Conservation (phyloP, 257 asterid species). For the Jacaranda copaia region DNA sequence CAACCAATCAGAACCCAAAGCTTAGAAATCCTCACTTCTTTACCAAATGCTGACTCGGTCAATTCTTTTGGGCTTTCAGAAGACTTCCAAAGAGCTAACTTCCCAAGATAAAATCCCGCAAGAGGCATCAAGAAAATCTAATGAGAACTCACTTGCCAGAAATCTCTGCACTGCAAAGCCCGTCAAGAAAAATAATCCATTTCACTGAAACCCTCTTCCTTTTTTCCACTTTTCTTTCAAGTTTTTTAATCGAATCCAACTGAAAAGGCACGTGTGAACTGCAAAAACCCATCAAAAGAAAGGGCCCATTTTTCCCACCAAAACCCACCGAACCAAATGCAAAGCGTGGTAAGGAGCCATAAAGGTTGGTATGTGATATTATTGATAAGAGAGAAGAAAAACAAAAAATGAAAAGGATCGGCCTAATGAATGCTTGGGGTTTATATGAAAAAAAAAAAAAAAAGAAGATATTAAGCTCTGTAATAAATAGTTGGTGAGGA, state of each 20-base stretch:
- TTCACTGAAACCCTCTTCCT: not conserved
- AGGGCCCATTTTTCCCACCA: slow-evolving; percentile 27
- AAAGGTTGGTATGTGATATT: not conserved
- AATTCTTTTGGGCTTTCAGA: slow-evolving; percentile 24
- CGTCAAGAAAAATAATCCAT: slow-evolving; percentile 20
- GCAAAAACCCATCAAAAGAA: slow-evolving; percentile 27
- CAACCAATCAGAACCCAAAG: slow-evolving; percentile 5
- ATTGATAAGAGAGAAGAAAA: slow-evolving; percentile 3
- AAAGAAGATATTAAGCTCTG: not conserved
- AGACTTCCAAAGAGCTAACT: slow-evolving; percentile 1
- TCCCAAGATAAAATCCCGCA: not conserved
- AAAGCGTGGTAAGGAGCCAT: not conserved
- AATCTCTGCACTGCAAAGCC: not conserved
- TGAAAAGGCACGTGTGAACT: slow-evolving; percentile 1
- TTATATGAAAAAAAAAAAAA: not conserved
- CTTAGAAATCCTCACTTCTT: not conserved
- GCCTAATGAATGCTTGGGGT: slow-evolving; percentile 18
- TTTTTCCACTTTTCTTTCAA: not conserved
- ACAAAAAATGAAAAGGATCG: not conserved
- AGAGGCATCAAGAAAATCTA: slow-evolving; percentile 17
- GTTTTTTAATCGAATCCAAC: slow-evolving; percentile 24
- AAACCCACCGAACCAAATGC: slow-evolving; percentile 29
- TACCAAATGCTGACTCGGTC: slow-evolving; percentile 25
- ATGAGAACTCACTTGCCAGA: not conserved
- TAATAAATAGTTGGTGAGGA: not conserved